Evolutionary conservation across 768 basidiomycete species (phyloP), one percentile per base, ranked within the genome.

Genomic region (Pleurotus salmoneostramineus): DNA sequence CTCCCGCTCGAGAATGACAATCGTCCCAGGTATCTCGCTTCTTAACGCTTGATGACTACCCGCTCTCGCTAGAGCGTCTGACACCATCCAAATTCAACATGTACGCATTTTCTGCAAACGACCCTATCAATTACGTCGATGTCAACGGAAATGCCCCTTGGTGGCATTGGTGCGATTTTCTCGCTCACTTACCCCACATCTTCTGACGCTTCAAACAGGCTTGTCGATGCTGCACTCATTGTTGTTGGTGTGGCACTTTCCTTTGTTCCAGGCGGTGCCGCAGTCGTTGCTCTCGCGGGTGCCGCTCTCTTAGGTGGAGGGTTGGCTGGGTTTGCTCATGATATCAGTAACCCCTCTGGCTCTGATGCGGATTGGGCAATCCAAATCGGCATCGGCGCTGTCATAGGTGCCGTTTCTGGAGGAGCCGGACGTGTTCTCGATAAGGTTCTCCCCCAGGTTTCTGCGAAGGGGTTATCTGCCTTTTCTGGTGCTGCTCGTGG

Each of bases 121-220:
- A 61, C 36, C 60, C 60, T 15, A 31, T 61, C 36, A 61, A 61
- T 32, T 61, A 46, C 15, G 56, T 61, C 27, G 60, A 61, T 21
- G 11, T 61, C 4, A 61, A 61, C 35, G 60, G 60, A 8, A 61
- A 61, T 6, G 60, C 49, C 15, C 58, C 58, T 55, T 55, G 60
- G 58, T 61, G 60, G 60, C 60, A 61, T 35, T 55, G 58, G 60
- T 56, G 52, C 10, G 55, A 4, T 17, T 2, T 3, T 33, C n/a
- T n/a, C n/a, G n/a, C n/a, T 31, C 12, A 4, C 49, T 50, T 3
- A 4, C 4, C 4, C 10, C 4, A 14, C 8, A 6, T 3, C 3
- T 27, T 14, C 14, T 2, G 10, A 3, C 5, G 10, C 35, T 17
- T 6, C 0, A 32, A 11, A 2, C 4, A 50, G 49, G 49, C 3